Percentiles rank a stretch among this genome's conserved stretches.
These are phyloP conservation scores for Teratosphaeria zuluensis DNA, from an alignment of 2,329 filamentous ascomycete genomes.

Conservation along the genomic window DNA sequence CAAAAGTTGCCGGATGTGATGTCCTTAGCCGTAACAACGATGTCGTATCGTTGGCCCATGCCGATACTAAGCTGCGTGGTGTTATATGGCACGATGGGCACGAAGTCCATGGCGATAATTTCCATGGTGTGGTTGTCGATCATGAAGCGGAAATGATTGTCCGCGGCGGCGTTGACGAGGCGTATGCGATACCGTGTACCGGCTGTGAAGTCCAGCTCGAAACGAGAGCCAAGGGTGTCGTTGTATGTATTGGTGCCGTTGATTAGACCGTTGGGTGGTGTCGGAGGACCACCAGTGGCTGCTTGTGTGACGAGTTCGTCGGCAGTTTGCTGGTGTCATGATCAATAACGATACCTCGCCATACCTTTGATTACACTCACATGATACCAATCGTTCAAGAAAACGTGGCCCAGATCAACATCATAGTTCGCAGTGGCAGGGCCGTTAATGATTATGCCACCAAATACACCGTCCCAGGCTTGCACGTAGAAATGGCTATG, in stretches of 20 bases:
- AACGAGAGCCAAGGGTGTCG: constrained; percentile 15
- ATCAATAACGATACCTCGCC: too few relatives aligned
- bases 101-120: constrained; percentile 36
- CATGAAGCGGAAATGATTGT: constrained; percentile 28
- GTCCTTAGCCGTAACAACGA: constrained; percentile 37
- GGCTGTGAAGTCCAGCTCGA: constrained; percentile 3
- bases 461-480: too few relatives aligned
- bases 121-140: constrained; percentile 34
- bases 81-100: constrained; percentile 33
- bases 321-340: constrained; percentile 9
- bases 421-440: constrained; percentile 31
- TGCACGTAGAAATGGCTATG: too few relatives aligned
- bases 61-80: constrained; percentile 30
- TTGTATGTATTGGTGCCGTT: constrained; percentile 23
- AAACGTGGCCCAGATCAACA: constrained; percentile 13
- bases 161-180: constrained; percentile 33
- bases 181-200: constrained; percentile 36
- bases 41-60: constrained; percentile 39
- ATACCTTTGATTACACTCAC: too few relatives aligned
- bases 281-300: constrained; percentile 17
- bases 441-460: constrained; percentile 19
- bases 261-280: constrained; percentile 25
- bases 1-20: constrained; percentile 33
- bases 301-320: constrained; percentile 20
- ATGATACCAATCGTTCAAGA: constrained; percentile 15